Evolutionary conservation across 495 filamentous ascomycete species (phyloP).

Genomic region (Astrothelium macrocarpum): DNA sequence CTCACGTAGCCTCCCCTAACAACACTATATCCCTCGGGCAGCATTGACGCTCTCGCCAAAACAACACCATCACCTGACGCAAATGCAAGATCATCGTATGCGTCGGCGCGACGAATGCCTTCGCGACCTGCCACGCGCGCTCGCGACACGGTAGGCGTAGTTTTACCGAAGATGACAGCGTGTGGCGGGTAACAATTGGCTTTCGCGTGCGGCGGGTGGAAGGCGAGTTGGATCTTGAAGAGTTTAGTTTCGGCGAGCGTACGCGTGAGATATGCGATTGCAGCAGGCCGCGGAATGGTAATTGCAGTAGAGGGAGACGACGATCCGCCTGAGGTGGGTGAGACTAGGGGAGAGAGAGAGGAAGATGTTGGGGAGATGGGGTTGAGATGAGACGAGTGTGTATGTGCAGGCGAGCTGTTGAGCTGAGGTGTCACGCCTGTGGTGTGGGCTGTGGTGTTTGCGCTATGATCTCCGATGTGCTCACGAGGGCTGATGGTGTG

Average conservation of each 20-base stretch:
- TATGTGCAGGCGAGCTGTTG: not conserved
- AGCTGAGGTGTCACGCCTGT: conserved; percentile 9
- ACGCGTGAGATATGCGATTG: conserved; percentile 64
- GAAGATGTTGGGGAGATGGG: not conserved
- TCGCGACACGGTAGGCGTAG: conserved; percentile 72
- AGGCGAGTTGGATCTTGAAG: conserved; percentile 66
- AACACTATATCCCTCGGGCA: conserved; percentile 68
- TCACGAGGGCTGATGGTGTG: not conserved
- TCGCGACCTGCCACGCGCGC: conserved; percentile 60
- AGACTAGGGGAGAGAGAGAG: not conserved
- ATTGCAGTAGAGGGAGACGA: conserved; percentile 34
- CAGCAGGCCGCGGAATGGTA: conserved; percentile 41
- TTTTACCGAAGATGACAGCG: conserved; percentile 81
- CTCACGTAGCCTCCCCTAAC: conserved; percentile 62
- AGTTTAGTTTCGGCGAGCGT: conserved; percentile 58
- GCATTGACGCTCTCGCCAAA: conserved; percentile 74
- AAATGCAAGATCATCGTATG: conserved; percentile 83
- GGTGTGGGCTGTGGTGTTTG: conserved; percentile 1
- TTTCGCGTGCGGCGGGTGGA: conserved; percentile 47
- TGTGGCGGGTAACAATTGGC: conserved; percentile 70
- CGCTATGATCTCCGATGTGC: not conserved
- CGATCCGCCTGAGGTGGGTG: conserved; percentile 29
- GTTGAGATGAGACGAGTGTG: not conserved
- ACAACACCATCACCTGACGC: conserved; percentile 85
- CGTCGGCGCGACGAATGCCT: conserved; percentile 62